Percentiles rank a stretch among this genome's conserved stretches.
phyloP scores from a whole-genome alignment of 192 early-diverging fungal genomes.

The Backusella australiensis region DNA sequence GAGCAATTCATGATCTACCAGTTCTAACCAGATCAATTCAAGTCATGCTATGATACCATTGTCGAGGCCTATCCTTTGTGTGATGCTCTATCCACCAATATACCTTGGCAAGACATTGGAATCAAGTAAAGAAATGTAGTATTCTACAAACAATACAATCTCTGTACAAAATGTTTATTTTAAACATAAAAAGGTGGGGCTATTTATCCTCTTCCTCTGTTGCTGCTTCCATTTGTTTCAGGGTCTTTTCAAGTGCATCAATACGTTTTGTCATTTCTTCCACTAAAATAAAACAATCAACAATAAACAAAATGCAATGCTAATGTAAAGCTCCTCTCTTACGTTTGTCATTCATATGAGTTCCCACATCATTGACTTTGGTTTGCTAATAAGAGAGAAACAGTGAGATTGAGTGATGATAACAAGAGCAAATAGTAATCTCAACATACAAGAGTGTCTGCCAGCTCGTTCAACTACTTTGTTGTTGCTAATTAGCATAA shows the following conservation, averaged over 20 bases:
- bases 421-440: background rate
- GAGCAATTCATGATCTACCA: too few species aligned
- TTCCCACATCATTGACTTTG: background rate
- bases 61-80: too few species aligned
- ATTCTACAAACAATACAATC: too few species aligned
- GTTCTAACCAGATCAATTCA: too few species aligned
- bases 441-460: conserved; percentile 3
- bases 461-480: background rate
- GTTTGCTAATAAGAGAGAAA: background rate
- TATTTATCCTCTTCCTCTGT: background rate
- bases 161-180: background rate
- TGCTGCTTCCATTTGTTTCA: conserved; percentile 12
- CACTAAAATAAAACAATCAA: background rate
- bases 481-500: background rate
- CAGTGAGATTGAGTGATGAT: background rate
- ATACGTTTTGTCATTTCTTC: conserved; percentile 6
- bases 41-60: too few species aligned
- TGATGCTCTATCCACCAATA: too few species aligned
- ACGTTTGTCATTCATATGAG: conserved; percentile 10
- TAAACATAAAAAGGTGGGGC: background rate
- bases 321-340: background rate
- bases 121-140: too few species aligned
- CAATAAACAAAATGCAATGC: too few species aligned
- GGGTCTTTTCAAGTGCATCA: conserved; percentile 1
- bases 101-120: too few species aligned